phyloP scores from a whole-genome alignment of 345 rosid species.

The Fremontodendron californicum region DNA sequence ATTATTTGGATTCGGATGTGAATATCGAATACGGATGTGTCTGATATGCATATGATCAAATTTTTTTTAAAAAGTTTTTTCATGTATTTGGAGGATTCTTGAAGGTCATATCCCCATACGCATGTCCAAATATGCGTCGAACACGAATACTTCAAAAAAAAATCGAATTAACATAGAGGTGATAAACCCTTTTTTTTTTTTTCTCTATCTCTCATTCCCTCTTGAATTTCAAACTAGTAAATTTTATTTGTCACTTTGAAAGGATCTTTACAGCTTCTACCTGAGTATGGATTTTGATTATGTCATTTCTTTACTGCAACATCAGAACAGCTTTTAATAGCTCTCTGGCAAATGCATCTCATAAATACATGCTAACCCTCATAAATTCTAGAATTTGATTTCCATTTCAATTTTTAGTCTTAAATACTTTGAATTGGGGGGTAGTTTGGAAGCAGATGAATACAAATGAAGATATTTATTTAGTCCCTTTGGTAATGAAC shows the following conservation, averaged over 20 bases:
- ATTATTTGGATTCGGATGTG: too few relatives aligned
- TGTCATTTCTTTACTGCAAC: slow-evolving; percentile 23
- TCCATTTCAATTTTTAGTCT: slow-evolving; percentile 16
- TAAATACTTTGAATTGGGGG: slow-evolving; percentile 29
- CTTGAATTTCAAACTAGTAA: neutral
- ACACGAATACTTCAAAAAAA: too few relatives aligned
- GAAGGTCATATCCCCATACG: too few relatives aligned
- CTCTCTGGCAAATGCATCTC: slow-evolving; percentile 31
- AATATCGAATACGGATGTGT: too few relatives aligned
- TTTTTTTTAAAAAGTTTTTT: too few relatives aligned
- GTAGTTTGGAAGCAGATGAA: slow-evolving; percentile 34
- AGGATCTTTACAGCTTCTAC: neutral
- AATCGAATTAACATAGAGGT: too few relatives aligned
- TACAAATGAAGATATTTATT: slow-evolving; percentile 26
- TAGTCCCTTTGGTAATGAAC: slow-evolving; percentile 22
- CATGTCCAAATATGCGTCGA: too few relatives aligned
- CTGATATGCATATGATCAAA: too few relatives aligned
- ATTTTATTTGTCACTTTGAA: slow-evolving; percentile 13
- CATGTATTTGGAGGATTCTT: too few relatives aligned
- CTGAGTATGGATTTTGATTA: slow-evolving; percentile 2
- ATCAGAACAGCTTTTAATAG: slow-evolving; percentile 30
- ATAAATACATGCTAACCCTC: slow-evolving; percentile 33
- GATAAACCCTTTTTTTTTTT: too few relatives aligned
- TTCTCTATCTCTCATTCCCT: neutral
- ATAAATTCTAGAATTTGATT: slow-evolving; percentile 23